phyloP scores from a whole-genome alignment of 2,329 filamentous ascomycete genomes.

The Teratosphaeria destructans region DNA sequence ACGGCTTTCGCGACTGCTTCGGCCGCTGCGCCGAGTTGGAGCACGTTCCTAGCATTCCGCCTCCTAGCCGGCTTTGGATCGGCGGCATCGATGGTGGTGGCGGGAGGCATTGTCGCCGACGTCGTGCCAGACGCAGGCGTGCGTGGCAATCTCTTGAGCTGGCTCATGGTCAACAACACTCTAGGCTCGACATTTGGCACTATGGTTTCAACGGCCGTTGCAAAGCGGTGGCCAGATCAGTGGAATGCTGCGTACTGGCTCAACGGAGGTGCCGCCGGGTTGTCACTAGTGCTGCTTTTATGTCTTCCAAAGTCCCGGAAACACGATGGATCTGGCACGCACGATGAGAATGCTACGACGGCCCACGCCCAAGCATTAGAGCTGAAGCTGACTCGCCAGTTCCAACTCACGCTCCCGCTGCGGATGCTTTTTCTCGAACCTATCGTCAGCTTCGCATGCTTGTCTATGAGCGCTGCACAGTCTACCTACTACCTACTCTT shows the following conservation, averaged over 20 bases:
- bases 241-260: neutral
- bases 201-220: neutral
- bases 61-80: neutral
- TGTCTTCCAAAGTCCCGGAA: neutral
- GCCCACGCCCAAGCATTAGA: neutral
- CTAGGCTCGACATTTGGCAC: neutral
- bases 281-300: neutral
- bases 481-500: neutral
- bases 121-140: neutral
- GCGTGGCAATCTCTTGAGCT: neutral
- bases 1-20: neutral
- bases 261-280: neutral
- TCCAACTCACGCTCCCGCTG: neutral
- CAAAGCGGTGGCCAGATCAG: neutral
- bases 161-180: neutral
- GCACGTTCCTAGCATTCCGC: neutral
- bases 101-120: neutral
- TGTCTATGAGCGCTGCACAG: neutral
- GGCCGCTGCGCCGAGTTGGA: neutral
- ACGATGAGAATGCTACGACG: neutral
- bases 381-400: neutral
- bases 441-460: neutral
- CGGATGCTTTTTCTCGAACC: neutral
- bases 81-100: neutral
- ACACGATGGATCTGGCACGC: neutral